These are phyloP conservation scores for Entelexis paramagnoliae DNA, from an alignment of 1,139 yeast species.

Conservation along the genomic window DNA sequence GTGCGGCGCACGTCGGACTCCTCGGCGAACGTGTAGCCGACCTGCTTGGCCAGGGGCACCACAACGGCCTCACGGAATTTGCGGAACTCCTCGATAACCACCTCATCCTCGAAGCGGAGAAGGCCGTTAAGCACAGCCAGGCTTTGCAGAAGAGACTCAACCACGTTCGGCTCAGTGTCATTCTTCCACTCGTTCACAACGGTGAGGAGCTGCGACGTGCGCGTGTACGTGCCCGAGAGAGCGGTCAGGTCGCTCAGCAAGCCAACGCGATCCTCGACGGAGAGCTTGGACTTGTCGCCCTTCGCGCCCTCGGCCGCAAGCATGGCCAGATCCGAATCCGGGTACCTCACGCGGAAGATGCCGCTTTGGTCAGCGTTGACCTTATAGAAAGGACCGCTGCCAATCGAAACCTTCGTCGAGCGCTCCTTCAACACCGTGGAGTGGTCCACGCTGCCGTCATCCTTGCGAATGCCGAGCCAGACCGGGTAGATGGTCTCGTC, in stretches of 20 bases:
- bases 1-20: conserved; percentile 61
- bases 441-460: conserved; percentile 44
- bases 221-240: conserved; percentile 41
- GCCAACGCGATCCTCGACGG: conserved; percentile 43
- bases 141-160: conserved; percentile 49
- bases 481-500: conserved; percentile 70
- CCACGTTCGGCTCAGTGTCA: conserved; percentile 49
- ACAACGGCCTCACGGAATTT: conserved; percentile 52
- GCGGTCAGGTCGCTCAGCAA: conserved; percentile 22
- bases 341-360: conserved; percentile 69
- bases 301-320: conserved; percentile 60
- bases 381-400: conserved; percentile 52
- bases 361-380: conserved; percentile 77
- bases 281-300: conserved; percentile 38
- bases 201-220: conserved; percentile 44
- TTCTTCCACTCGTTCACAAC: conserved; percentile 38
- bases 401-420: conserved; percentile 44
- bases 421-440: conserved; percentile 49
- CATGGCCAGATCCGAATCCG: conserved; percentile 61
- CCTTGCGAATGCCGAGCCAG: conserved; percentile 68
- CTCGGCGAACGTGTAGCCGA: conserved; percentile 61
- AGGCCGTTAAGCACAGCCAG: conserved; percentile 28
- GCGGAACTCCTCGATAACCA: conserved; percentile 47
- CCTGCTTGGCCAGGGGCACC: conserved; percentile 43
- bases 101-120: conserved; percentile 47